A percentile compares a stretch with the other conserved stretches of the same genome.
Evolutionary conservation across 768 basidiomycete genomes (phyloP).

Genomic region (Clathrus columnatus): DNA sequence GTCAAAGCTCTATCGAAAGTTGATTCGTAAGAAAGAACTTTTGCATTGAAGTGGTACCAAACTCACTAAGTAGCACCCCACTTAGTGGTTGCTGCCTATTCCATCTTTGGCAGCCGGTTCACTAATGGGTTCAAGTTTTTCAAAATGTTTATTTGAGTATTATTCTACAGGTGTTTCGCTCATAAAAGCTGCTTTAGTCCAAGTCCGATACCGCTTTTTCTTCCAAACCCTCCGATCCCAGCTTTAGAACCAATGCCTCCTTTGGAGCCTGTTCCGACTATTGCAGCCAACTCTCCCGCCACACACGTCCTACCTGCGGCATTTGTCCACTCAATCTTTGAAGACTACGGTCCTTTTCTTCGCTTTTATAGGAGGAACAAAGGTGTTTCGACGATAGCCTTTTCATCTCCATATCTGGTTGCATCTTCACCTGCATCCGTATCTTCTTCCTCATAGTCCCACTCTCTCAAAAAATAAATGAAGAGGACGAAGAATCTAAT

Average conservation of each 20-base stretch:
- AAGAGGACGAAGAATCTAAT: too few species aligned
- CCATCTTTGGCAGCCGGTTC: slow-evolving; percentile 22
- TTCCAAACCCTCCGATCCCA: slow-evolving; percentile 25
- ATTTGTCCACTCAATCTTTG: slow-evolving; percentile 38
- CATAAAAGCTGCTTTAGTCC: slow-evolving; percentile 1
- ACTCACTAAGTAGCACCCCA: slow-evolving; percentile 25
- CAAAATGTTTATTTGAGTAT: neutral
- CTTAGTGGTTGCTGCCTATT: slow-evolving; percentile 6
- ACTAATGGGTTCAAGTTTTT: slow-evolving; percentile 20
- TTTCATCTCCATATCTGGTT: slow-evolving; percentile 25
- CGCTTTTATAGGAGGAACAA: slow-evolving; percentile 48
- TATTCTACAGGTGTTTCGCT: neutral
- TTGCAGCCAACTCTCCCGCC: neutral
- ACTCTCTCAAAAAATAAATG: too few species aligned
- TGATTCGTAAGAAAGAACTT: slow-evolving; percentile 49
- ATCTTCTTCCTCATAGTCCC: slow-evolving; percentile 12
- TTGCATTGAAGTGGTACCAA: slow-evolving; percentile 28
- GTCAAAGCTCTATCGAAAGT: slow-evolving; percentile 28
- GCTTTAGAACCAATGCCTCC: slow-evolving; percentile 13
- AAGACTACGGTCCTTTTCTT: slow-evolving; percentile 37
- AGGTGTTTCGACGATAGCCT: slow-evolving; percentile 25
- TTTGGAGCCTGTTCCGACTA: slow-evolving; percentile 18
- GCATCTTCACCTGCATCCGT: slow-evolving; percentile 19
- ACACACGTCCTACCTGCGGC: slow-evolving; percentile 6
- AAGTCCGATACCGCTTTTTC: slow-evolving; percentile 12